Base-by-base conservation (phyloP, 768 basidiomycete genomes). In the Leucocoprinus birnbaumii region DNA sequence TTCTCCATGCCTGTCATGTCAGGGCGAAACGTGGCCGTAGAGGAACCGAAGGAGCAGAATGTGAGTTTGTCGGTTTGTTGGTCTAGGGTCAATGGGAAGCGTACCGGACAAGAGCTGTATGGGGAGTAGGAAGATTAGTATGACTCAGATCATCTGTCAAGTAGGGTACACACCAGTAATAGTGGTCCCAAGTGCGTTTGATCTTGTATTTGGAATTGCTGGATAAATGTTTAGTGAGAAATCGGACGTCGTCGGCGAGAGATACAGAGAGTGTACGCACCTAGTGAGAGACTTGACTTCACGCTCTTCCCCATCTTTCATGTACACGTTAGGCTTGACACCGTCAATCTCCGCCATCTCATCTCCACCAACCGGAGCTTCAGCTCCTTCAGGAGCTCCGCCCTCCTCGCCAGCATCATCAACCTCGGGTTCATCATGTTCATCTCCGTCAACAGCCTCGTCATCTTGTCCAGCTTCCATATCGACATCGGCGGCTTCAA, bases 171-270 rank as follows among this genome's bases (percentile, higher is more conserved):
- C 42, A 67, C 67, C 73, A 75, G 46, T 73, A 73, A 37, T 71
- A 76, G 58, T 76, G 74, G 59, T 74, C 73, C 60, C 61, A 71
- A 21, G 72, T 74, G 40, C 73, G 61, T 58, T 75, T 74, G 58
- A 73, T 54, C 50, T 71, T 70, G 58, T 63, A 63, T 42, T 51
- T 58, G 24, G 67, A 63, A 34, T 61, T 59, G 49, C 68, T 70
- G 46, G 1, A 53, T 13, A 53, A 48, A 14, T 8, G 14, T n/a
- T 13, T 50, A 41, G 3, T 14, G 14, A 25, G 8, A 31, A 31
- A 31, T n/a, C n/a, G n/a, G 11, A 11, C 31, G 1, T 47, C 21
- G 19, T 16, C 22, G 27, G 6, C 3, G 16, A 26, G 14, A 5
- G 8, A 47, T 6, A 26, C 10, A 27, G 24, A 48, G 10, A n/a